Conservation (phyloP, 805 yeast species). For the Candida saitoana region DNA sequence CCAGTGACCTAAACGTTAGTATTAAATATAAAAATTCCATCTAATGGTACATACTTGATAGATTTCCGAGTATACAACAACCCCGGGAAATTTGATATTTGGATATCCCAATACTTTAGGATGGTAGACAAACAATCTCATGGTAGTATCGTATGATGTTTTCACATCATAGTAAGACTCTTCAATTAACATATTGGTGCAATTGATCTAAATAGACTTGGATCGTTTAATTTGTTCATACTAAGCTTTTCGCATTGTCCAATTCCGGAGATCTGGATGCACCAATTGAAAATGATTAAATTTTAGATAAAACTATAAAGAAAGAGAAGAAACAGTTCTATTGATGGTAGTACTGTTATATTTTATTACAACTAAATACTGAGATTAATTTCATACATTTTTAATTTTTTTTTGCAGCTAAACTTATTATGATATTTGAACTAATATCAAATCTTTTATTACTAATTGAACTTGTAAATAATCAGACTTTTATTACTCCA, state of each 20-base stretch:
- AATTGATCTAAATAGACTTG: not conserved
- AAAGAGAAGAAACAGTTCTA: too few species aligned
- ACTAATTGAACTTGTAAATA: too few species aligned
- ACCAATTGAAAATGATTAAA: too few species aligned
- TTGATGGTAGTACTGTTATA: too few species aligned
- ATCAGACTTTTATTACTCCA: too few species aligned
- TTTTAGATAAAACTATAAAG: too few species aligned
- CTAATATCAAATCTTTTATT: too few species aligned
- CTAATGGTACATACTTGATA: conserved; percentile 56
- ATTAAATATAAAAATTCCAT: too few species aligned
- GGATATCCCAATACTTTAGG: conserved; percentile 73
- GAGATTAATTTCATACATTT: too few species aligned
- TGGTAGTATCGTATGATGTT: conserved; percentile 62
- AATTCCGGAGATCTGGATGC: not conserved
- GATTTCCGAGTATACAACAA: conserved; percentile 72
- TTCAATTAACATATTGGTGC: conserved; percentile 57
- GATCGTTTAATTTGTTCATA: not conserved
- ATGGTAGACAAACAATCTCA: conserved; percentile 62
- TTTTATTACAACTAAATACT: too few species aligned
- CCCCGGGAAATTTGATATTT: conserved; percentile 77
- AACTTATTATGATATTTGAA: too few species aligned
- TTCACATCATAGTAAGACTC: conserved; percentile 61
- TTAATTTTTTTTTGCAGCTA: too few species aligned
- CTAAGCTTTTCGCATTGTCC: not conserved
- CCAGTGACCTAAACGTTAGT: conserved; percentile 43